These are phyloP conservation scores for Akanthomyces lecanii DNA, from an alignment of 2,329 filamentous ascomycete genomes.

Conservation along the genomic window DNA sequence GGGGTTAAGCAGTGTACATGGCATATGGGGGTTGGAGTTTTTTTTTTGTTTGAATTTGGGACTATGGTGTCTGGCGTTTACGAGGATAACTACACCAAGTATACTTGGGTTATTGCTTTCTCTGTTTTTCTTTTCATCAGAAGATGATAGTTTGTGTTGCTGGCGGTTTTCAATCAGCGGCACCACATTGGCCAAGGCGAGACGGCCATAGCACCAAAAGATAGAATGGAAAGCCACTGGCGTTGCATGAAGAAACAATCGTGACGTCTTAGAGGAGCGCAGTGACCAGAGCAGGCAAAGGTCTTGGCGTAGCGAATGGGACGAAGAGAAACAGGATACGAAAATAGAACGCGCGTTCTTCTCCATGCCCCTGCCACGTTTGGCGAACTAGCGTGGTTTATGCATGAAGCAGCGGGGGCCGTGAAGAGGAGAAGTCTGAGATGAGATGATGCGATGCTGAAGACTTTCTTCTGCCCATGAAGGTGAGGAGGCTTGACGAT, in stretches of 20 bases:
- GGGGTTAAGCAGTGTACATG: neutral
- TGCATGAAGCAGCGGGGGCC: neutral
- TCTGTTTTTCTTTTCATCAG: neutral
- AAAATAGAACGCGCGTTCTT: slow-evolving; percentile 2
- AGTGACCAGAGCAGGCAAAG: neutral
- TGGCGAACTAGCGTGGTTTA: neutral
- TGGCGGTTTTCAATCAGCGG: neutral
- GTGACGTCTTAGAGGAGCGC: neutral
- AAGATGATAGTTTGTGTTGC: neutral
- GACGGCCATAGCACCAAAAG: neutral
- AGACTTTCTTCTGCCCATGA: neutral
- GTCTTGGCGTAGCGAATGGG: neutral
- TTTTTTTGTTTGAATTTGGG: neutral
- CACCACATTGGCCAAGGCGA: neutral
- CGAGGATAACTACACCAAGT: neutral
- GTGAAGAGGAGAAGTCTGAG: neutral
- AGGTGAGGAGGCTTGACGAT: neutral
- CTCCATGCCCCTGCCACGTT: neutral
- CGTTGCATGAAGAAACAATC: neutral
- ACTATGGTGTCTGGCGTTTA: slow-evolving; percentile 5
- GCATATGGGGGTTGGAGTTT: neutral
- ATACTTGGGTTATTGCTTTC: neutral
- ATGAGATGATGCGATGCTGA: slow-evolving; percentile 2
- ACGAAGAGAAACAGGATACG: neutral
- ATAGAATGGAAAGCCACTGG: neutral